A percentile compares a stretch with the other conserved stretches of the same genome.
Conservation (phyloP, 1,139 yeast species). For the Blastobotrys serpentis region DNA sequence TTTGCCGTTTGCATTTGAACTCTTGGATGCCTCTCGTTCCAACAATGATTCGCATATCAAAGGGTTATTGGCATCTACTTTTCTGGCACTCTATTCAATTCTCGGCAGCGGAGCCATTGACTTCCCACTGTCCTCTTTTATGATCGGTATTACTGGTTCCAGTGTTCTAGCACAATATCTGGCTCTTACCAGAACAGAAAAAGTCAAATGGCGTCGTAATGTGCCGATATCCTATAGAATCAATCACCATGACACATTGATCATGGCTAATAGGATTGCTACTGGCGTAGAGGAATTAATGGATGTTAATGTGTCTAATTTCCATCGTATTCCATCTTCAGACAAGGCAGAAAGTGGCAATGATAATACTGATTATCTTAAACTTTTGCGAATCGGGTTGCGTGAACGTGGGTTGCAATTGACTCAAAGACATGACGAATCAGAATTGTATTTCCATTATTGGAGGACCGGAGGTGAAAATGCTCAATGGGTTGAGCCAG, state of each 20-base stretch:
- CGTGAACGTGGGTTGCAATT: conserved; percentile 38
- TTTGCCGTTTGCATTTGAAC: conserved; percentile 9
- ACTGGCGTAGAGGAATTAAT: conserved; percentile 24
- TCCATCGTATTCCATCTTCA: conserved; percentile 17
- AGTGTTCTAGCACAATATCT: neutral
- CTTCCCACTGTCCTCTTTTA: conserved; percentile 5
- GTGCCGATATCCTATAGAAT: conserved; percentile 14
- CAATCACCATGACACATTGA: conserved; percentile 19
- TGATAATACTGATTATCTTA: neutral
- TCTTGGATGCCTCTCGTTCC: conserved; percentile 37
- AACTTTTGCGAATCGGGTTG: conserved; percentile 5
- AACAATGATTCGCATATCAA: neutral
- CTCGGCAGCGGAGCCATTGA: conserved; percentile 1
- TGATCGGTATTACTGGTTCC: conserved; percentile 1
- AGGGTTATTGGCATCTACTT: neutral
- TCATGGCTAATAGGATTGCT: conserved; percentile 23
- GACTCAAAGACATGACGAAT: conserved; percentile 63
- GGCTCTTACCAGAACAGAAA: neutral
- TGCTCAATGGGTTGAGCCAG: conserved; percentile 76
- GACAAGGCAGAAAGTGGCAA: neutral
- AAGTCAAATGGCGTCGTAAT: conserved; percentile 15
- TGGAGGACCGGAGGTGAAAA: conserved; percentile 74
- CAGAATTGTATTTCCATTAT: conserved; percentile 63
- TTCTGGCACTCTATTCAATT: neutral
- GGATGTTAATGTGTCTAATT: conserved; percentile 24